A percentile compares a stretch with the other conserved stretches of the same genome.
phyloP scores from a whole-genome alignment of 2,329 filamentous ascomycete species.

The Aspergillus piperis region DNA sequence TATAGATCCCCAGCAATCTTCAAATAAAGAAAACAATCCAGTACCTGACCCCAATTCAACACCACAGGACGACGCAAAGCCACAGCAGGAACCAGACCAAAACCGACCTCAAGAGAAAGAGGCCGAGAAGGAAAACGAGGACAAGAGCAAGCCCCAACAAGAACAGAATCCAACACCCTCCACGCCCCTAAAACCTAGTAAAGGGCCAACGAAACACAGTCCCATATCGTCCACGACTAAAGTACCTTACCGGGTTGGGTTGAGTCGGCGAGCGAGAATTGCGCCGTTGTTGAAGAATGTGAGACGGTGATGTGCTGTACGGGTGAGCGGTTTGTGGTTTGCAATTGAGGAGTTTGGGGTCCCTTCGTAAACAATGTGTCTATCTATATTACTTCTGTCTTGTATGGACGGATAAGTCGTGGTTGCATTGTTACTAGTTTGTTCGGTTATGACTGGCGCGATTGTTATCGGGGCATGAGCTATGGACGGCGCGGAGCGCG shows the following conservation, averaged over 20 bases:
- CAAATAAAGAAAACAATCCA: neutral
- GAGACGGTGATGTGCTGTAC: conserved; percentile 30
- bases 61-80: neutral
- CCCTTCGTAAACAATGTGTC: no score
- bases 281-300: conserved; percentile 51
- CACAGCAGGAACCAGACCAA: neutral
- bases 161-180: neutral
- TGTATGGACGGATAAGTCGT: neutral
- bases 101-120: neutral
- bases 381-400: neutral
- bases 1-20: conserved; percentile 15
- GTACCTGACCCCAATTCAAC: neutral
- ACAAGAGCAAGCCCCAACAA: neutral
- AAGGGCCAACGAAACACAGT: conserved; percentile 43
- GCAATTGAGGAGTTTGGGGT: neutral
- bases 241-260: conserved; percentile 49
- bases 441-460: no score
- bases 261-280: conserved; percentile 52
- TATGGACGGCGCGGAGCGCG: no score
- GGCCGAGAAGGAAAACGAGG: no score
- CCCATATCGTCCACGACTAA: conserved; percentile 42
- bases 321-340: neutral
- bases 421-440: no score
- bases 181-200: conserved; percentile 16
- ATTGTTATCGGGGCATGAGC: no score